Conservation (phyloP, 768 basidiomycete genomes). For the Hygrophorus pudorinus region DNA sequence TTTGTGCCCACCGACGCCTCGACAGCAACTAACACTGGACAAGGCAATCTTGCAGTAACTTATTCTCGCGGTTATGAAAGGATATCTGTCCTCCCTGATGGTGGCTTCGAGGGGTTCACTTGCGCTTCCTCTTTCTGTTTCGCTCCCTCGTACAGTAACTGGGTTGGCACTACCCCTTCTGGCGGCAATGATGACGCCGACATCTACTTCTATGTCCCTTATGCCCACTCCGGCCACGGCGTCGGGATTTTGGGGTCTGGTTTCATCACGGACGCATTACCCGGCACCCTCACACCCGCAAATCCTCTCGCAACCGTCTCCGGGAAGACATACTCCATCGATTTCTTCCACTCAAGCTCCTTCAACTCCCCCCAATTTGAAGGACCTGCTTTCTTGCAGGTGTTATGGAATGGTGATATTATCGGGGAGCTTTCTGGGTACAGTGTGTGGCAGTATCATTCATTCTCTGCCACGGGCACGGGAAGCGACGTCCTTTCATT, state of each 20-base stretch:
- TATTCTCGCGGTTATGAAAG: slow-evolving; percentile 9
- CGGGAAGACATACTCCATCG: slow-evolving; percentile 8
- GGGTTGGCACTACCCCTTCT: background rate
- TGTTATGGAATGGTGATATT: slow-evolving; percentile 11
- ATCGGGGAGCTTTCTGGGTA: slow-evolving; percentile 8
- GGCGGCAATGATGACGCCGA: background rate
- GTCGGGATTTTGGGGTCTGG: slow-evolving; percentile 11
- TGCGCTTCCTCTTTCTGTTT: slow-evolving; percentile 8
- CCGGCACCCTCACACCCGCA: slow-evolving; percentile 7
- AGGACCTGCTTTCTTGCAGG: slow-evolving; percentile 7
- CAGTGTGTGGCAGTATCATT: slow-evolving; percentile 7
- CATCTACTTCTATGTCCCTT: slow-evolving; percentile 9
- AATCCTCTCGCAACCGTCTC: slow-evolving; percentile 3
- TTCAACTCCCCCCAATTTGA: slow-evolving; percentile 9
- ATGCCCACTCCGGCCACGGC: slow-evolving; percentile 9
- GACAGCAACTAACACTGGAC: background rate
- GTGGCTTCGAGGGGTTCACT: slow-evolving; percentile 9
- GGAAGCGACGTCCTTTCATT: slow-evolving; percentile 9
- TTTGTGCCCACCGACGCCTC: no score
- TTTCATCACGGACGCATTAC: slow-evolving; percentile 7
- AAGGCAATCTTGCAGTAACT: slow-evolving; percentile 7
- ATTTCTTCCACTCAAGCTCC: slow-evolving; percentile 12
- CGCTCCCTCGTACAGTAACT: slow-evolving; percentile 3
- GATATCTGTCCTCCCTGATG: slow-evolving; percentile 6
- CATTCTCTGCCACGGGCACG: slow-evolving; percentile 6